These are phyloP conservation scores for Teratosphaeriaceae sp. DNA, from an alignment of 2,329 filamentous ascomycete genomes.

Conservation along the genomic window DNA sequence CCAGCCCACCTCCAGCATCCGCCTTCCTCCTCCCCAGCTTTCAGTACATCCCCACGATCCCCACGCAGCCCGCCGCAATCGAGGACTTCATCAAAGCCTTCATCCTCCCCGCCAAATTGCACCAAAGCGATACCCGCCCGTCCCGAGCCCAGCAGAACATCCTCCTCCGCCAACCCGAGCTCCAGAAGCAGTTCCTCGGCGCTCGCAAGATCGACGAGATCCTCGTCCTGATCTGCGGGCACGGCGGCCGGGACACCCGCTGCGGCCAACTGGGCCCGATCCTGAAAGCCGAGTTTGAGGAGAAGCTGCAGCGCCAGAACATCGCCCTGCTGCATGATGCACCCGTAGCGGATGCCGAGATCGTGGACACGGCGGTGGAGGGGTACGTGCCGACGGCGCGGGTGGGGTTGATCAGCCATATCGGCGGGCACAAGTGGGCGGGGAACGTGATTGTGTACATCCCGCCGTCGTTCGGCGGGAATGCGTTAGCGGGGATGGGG, in stretches of 20 bases:
- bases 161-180: constrained; percentile 41
- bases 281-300: constrained; percentile 63
- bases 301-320: constrained; percentile 46
- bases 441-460: constrained; percentile 80
- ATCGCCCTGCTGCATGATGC: constrained; percentile 42
- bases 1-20: constrained; percentile 42
- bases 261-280: constrained; percentile 77
- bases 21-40: constrained; percentile 78
- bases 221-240: constrained; percentile 80
- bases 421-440: constrained; percentile 80
- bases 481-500: constrained; percentile 62
- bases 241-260: constrained; percentile 71
- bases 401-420: constrained; percentile 68
- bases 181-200: constrained; percentile 43
- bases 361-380: constrained; percentile 28
- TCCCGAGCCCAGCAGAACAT: constrained; percentile 45
- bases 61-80: constrained; percentile 53
- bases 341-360: constrained; percentile 28
- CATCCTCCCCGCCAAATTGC: constrained; percentile 56
- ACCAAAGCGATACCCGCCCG: constrained; percentile 53
- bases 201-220: constrained; percentile 61
- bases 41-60: constrained; percentile 67
- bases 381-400: constrained; percentile 42
- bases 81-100: constrained; percentile 56
- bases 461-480: constrained; percentile 46